Base-by-base conservation (phyloP, 2,329 filamentous ascomycete species). In the Fusarium hainanense region DNA sequence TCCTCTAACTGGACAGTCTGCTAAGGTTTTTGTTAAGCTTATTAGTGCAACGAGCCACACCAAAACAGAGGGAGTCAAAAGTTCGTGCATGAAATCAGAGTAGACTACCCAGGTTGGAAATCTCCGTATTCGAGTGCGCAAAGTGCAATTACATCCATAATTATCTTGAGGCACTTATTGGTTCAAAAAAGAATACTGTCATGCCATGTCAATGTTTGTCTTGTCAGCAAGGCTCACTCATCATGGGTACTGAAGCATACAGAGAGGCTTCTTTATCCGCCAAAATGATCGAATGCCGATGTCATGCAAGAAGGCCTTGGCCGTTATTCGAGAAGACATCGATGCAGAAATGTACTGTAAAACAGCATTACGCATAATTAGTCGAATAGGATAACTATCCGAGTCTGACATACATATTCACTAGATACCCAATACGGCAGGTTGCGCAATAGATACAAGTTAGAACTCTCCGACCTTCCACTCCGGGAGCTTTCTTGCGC, bases 21-120 rank as follows among this genome's bases (percentile, higher is more conserved):
- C 25, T 62, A 65, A 37, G 60, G 62, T 30, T 58, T 30, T 11
- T 34, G 20, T 65, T 65, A 58, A 63, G 60, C 58, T 63, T 56
- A 63, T 63, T 56, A 63, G 48, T 40, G 16, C 40, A 20, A 23
- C 11, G 30, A 58, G 30, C 59, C 60, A 63, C 49, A 49, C 43
- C 60, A 23, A 46, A 56, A 41, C 10, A 41, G 9, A 63, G 30
- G 14, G 7, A 49, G 18, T 18, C 18, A 27, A 58, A 46, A 58
- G 23, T 21, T 25, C 32, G 20, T 47, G 30, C 14, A 40, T 54
- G 30, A 32, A 37, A 46, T 62, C 16, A 44, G 12, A n/a, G 32
- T 23, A 42, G 25, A n/a, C 40, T 20, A 18, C 25, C 27, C 32
- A 34, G 44, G 27, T 14, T 49, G 43, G 32, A 47, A 18, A 13